A percentile compares a stretch with the other conserved stretches of the same genome.
Conservation (phyloP, 768 basidiomycete species). For the Mycena polygramma region DNA sequence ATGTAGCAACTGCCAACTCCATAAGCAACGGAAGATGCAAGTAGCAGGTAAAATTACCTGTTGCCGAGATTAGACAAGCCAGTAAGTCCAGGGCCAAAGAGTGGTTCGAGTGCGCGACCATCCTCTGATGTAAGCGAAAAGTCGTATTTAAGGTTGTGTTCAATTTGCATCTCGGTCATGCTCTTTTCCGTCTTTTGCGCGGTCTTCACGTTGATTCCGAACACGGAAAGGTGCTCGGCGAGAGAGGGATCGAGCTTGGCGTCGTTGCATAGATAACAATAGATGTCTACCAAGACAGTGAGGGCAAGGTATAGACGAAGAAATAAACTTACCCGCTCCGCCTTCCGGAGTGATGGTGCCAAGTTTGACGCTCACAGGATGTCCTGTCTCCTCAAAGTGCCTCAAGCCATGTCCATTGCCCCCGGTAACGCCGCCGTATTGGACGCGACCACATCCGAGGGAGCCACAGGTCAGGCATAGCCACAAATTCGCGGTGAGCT, state of each 20-base stretch:
- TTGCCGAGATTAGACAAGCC: constrained; percentile 95
- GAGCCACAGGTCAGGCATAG: constrained; percentile 93
- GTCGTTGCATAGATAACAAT: constrained; percentile 90
- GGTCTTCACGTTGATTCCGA: constrained; percentile 88
- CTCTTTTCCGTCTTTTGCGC: constrained; percentile 95
- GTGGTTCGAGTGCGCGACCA: constrained; percentile 87
- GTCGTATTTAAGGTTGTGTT: constrained; percentile 95
- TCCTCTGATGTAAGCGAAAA: constrained; percentile 91
- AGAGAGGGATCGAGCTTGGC: constrained; percentile 63
- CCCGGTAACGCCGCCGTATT: constrained; percentile 76
- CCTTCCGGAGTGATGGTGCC: constrained; percentile 98
- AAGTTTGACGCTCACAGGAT: constrained; percentile 90
- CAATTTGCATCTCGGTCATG: constrained; percentile 98
- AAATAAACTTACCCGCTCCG: constrained; percentile 73
- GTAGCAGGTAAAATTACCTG: constrained; percentile 53
- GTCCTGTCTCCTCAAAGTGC: constrained; percentile 80
- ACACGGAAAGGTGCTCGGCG: constrained; percentile 75
- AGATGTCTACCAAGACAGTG: constrained; percentile 73
- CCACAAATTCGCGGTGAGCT: constrained; percentile 94
- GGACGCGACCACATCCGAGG: constrained; percentile 90
- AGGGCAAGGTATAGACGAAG: background rate
- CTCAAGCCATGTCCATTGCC: constrained; percentile 92
- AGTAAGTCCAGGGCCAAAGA: constrained; percentile 91
- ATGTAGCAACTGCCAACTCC: constrained; percentile 86
- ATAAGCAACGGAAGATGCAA: background rate